Evolutionary conservation across 148 eudicot genomes (phyloP).

Genomic region (Chenopodium album): DNA sequence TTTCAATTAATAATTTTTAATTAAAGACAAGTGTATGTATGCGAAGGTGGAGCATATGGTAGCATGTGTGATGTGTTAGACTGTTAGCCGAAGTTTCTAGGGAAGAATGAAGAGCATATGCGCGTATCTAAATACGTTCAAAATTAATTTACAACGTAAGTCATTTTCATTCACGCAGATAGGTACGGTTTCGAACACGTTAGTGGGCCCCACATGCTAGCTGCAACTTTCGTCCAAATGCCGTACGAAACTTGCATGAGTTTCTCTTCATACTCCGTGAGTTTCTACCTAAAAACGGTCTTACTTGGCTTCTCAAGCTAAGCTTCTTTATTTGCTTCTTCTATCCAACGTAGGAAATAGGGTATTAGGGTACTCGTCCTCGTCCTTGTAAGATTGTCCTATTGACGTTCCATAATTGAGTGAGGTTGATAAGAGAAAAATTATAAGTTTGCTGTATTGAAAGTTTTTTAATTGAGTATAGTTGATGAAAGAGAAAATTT

Average conservation of each 20-base stretch:
- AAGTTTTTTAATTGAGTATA: too few species aligned
- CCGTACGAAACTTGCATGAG: constrained; percentile 16
- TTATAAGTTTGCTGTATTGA: too few species aligned
- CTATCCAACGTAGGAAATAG: background rate
- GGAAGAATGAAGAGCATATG: background rate
- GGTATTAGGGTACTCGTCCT: background rate
- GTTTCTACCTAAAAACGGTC: background rate
- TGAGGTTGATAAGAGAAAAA: too few species aligned
- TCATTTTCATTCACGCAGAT: constrained; percentile 2
- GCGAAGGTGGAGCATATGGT: background rate
- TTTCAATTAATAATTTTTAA: background rate
- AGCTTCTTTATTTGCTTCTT: too few species aligned
- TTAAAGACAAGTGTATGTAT: background rate
- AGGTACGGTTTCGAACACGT: constrained; percentile 28
- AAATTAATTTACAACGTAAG: background rate
- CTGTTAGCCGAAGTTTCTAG: background rate
- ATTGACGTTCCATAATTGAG: too few species aligned
- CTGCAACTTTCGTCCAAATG: background rate
- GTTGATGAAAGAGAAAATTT: too few species aligned
- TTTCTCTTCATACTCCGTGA: background rate
- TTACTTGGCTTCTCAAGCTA: background rate
- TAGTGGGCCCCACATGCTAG: constrained; percentile 12
- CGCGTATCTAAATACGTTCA: background rate
- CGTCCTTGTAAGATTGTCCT: too few species aligned
- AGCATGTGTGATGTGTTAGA: background rate